Evolutionary conservation across 306 rosid genomes (phyloP).

Genomic region (Neltuma alba): DNA sequence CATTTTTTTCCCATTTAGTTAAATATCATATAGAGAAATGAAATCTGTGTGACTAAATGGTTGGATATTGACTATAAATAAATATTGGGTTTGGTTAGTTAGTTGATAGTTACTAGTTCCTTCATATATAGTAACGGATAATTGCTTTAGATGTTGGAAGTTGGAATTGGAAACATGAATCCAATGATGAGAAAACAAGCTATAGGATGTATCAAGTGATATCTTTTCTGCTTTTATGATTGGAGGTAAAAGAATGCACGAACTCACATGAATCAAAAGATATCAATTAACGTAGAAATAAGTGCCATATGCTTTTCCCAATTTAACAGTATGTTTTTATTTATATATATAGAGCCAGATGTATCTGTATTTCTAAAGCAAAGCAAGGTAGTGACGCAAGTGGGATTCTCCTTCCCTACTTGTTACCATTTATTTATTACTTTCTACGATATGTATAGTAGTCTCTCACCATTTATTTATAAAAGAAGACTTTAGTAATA

Average conservation of each 20-base stretch:
- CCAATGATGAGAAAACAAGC: background rate
- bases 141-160: background rate
- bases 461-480: background rate
- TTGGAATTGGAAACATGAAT: background rate
- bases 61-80: background rate
- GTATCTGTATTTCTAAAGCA: constrained; percentile 11
- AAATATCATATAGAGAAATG: background rate
- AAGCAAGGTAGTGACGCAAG: constrained; percentile 1
- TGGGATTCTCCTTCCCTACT: constrained; percentile 17
- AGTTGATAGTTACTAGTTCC: background rate
- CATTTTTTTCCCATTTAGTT: too few relatives aligned
- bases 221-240: constrained; percentile 12
- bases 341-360: background rate
- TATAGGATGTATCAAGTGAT: background rate
- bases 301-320: background rate
- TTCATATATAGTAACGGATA: background rate
- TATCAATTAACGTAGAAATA: constrained; percentile 6
- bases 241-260: constrained; percentile 19
- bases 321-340: background rate
- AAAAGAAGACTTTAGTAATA: background rate
- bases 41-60: background rate
- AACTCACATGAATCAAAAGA: constrained; percentile 22
- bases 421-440: background rate
- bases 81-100: background rate
- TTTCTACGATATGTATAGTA: background rate